phyloP scores from a whole-genome alignment of 768 basidiomycete genomes.

The Boletus eberwhitei region DNA sequence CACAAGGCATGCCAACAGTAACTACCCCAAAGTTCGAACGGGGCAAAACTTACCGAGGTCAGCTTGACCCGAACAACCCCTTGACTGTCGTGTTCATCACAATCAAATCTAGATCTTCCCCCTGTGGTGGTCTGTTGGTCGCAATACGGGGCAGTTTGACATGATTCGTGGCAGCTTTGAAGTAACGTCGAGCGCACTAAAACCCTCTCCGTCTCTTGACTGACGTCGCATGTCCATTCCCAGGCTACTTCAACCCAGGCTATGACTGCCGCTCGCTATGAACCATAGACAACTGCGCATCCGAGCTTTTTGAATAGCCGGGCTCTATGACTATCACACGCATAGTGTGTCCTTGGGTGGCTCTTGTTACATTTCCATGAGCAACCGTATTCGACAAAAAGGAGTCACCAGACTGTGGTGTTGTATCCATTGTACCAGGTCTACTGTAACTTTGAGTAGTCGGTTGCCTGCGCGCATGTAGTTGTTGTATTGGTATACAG shows the following conservation, averaged over 20 bases:
- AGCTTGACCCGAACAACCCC: neutral
- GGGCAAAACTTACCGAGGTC: constrained; percentile 2
- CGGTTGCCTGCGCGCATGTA: neutral
- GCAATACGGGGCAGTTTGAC: constrained; percentile 17
- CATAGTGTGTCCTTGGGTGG: constrained; percentile 24
- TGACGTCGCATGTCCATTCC: neutral
- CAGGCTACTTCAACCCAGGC: constrained; percentile 5
- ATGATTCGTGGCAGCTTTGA: neutral
- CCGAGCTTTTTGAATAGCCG: constrained; percentile 21
- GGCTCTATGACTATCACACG: constrained; percentile 29
- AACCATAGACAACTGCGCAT: constrained; percentile 12
- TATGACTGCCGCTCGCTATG: constrained; percentile 15
- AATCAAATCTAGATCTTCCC: neutral
- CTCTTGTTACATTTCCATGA: constrained; percentile 12
- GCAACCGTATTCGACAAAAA: constrained; percentile 20
- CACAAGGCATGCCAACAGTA: neutral
- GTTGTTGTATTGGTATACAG: neutral
- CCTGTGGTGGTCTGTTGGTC: constrained; percentile 1
- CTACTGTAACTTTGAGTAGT: constrained; percentile 1
- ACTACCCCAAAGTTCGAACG: neutral
- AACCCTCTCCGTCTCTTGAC: neutral
- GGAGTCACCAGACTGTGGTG: neutral
- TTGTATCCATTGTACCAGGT: neutral
- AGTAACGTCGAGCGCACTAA: neutral
- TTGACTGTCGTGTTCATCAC: neutral